Conservation (phyloP, 345 rosid species). For the Gossypium longicalyx region DNA sequence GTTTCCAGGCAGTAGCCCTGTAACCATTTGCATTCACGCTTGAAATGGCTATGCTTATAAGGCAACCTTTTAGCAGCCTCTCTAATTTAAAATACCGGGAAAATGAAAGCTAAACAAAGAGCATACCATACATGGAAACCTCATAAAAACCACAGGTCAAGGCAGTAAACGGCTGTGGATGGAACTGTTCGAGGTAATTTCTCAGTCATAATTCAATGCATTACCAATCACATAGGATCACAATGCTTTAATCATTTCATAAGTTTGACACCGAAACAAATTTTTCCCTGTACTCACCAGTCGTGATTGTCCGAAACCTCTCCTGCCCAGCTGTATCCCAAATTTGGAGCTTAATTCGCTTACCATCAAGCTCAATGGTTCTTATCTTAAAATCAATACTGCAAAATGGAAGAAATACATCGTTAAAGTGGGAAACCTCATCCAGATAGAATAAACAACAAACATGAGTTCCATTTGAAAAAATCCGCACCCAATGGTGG, state of each 20-base stretch:
- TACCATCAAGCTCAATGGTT: slow-evolving; percentile 31
- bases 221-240: background rate
- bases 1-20: background rate
- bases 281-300: slow-evolving; percentile 37
- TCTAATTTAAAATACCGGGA: background rate
- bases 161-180: background rate
- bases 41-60: background rate
- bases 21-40: background rate
- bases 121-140: background rate
- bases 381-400: slow-evolving; percentile 89
- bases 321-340: slow-evolving; percentile 96
- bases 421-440: background rate
- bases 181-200: background rate
- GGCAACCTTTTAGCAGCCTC: background rate
- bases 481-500: background rate
- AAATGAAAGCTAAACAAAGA: background rate
- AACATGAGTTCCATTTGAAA: background rate
- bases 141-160: background rate
- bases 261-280: too few species aligned
- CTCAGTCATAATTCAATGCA: background rate
- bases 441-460: background rate
- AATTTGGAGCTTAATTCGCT: slow-evolving; percentile 84
- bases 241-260: background rate
- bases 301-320: slow-evolving; percentile 78
- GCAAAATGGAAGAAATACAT: slow-evolving; percentile 9